Base-by-base conservation (phyloP, 805 yeast genomes). In the Candida dajiaensis region DNA sequence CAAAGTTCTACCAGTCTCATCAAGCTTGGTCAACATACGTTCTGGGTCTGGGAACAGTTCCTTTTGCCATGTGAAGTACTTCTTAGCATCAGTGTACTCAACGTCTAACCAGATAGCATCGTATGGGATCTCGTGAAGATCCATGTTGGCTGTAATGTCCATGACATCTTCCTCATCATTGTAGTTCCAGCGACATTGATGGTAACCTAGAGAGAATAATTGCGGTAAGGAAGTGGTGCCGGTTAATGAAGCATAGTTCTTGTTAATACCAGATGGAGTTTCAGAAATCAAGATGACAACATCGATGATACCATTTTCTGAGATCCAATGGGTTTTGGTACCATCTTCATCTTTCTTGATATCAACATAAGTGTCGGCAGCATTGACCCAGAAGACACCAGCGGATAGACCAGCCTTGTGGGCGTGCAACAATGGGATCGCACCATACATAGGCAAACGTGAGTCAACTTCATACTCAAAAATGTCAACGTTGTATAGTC, bases 131-230 rank as follows among this genome's bases (percentile, higher is more conserved):
- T 71, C 76, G 56, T 78, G 62, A 49, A 75, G 70, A 63, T 92
- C 98, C 75, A 94, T 83, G 46, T 78, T 73, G 2, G 71, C 62
- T 52, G 77, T 76, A 13, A 94, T 84, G 8, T 73, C 79, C n/a
- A 89, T 65, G 1, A 94, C 92, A 65, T 94, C 99, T 11, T 73
- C 73, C 59, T 87, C 90, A 56, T 85, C 90, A 61, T 88, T 87
- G 67, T 94, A 94, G 64, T 94, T 94, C 99, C 99, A 94, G 59
- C 98, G 77, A 61, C 97, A 92, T 66, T 94, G 99, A 61, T 94
- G 98, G 61, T 94, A 88, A 0, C 96, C 98, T 13, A 89, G 64
- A 0, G 96, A 72, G 57, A 89, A 85, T 38, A 82, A 52, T 52
- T 80, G 85, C 1, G 99, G 99, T 11, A 94, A 65, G 8, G 72